These are phyloP conservation scores for Pythium phragmiticola DNA, from an alignment of 352 stramenopile species.

Conservation along the genomic window DNA sequence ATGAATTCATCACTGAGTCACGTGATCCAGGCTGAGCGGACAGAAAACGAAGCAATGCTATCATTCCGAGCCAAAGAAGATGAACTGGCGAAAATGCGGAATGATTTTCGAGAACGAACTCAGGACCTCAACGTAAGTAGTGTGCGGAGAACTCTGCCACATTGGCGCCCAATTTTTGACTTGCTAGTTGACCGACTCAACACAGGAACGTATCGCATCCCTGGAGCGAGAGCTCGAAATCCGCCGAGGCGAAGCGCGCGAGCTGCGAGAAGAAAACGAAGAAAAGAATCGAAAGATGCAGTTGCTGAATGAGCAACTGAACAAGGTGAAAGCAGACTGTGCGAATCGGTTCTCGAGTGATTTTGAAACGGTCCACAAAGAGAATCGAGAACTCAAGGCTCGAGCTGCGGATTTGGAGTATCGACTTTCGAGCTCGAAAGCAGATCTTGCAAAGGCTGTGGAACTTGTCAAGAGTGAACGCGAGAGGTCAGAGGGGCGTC, in stretches of 20 bases:
- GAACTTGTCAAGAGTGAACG: conserved; percentile 43
- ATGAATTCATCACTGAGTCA: not conserved
- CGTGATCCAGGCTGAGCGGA: conserved; percentile 3
- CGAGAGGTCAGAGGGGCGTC: conserved; percentile 49
- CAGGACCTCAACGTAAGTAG: conserved; percentile 52
- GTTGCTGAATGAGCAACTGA: conserved; percentile 68
- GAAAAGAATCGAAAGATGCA: conserved; percentile 64
- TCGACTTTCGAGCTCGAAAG: conserved; percentile 40
- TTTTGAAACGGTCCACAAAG: conserved; percentile 48
- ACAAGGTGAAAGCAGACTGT: conserved; percentile 71
- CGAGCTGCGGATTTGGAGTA: conserved; percentile 53
- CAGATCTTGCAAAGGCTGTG: conserved; percentile 35
- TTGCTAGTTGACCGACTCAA: not conserved
- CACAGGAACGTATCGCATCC: conserved; percentile 23
- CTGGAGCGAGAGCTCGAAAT: conserved; percentile 65
- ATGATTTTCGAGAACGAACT: conserved; percentile 48
- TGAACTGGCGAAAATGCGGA: conserved; percentile 44
- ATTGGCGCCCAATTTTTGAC: not conserved
- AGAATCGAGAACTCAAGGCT: conserved; percentile 64
- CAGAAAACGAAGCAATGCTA: conserved; percentile 50
- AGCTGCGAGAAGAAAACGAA: conserved; percentile 61
- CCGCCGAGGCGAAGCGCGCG: conserved; percentile 49
- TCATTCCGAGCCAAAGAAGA: conserved; percentile 52
- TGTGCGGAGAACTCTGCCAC: not conserved
- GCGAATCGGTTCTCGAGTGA: conserved; percentile 49